phyloP scores from a whole-genome alignment of 257 asterid genomes.

The Solanum paucissectum region DNA sequence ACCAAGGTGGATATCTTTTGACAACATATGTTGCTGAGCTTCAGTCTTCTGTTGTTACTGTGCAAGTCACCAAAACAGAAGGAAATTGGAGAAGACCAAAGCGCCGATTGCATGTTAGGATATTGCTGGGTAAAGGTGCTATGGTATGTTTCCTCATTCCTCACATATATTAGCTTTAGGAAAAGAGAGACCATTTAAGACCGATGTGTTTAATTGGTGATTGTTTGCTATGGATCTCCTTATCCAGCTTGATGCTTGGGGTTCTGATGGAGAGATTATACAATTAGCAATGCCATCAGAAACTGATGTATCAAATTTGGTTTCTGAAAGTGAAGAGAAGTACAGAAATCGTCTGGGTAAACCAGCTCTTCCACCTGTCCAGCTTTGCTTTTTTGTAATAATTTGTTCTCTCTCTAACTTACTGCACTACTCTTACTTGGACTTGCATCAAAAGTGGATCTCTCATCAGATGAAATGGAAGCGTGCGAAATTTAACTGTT shows the following conservation, averaged over 20 bases:
- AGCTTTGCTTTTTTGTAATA: background rate
- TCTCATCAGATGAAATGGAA: background rate
- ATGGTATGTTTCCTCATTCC: conserved; percentile 30
- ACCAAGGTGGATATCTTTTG: conserved; percentile 53
- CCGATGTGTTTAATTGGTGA: background rate
- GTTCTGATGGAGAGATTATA: conserved; percentile 61
- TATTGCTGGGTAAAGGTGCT: conserved; percentile 70
- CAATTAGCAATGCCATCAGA: conserved; percentile 62
- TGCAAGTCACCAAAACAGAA: conserved; percentile 61
- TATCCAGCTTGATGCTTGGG: conserved; percentile 72
- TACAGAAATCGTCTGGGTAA: conserved; percentile 53
- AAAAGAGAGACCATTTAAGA: background rate
- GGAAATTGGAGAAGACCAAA: conserved; percentile 80
- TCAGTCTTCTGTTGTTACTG: conserved; percentile 53
- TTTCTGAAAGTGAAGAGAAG: conserved; percentile 43
- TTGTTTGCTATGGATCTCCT: background rate
- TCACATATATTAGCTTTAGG: background rate
- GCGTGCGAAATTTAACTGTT: background rate
- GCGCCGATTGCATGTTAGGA: conserved; percentile 61
- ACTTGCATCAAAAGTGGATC: background rate
- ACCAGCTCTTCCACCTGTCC: conserved; percentile 4
- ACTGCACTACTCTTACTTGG: background rate
- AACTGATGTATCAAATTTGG: conserved; percentile 42
- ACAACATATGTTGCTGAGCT: conserved; percentile 79
- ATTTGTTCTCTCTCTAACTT: background rate